These are phyloP conservation scores for Piloderma croceum DNA, from an alignment of 768 basidiomycete genomes.

Conservation along the genomic window DNA sequence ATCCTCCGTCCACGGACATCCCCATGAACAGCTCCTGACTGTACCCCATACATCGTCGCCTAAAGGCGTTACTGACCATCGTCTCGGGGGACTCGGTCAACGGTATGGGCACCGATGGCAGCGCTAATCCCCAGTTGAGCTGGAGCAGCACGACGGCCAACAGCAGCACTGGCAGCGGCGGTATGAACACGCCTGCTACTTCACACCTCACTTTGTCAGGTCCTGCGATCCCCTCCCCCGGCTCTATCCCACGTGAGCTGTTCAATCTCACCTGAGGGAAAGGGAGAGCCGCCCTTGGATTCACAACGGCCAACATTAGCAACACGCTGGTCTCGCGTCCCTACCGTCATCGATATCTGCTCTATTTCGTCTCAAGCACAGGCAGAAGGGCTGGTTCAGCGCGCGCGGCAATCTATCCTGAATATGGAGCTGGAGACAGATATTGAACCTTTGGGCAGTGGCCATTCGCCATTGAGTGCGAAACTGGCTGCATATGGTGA, in stretches of 20 bases:
- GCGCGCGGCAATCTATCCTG: conserved; percentile 65
- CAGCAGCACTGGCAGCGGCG: conserved; percentile 33
- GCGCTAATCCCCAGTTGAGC: conserved; percentile 40
- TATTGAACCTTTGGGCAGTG: conserved; percentile 30
- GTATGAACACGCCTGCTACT: conserved; percentile 27
- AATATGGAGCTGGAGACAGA: conserved; percentile 44
- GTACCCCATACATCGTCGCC: conserved; percentile 20
- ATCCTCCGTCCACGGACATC: conserved; percentile 43
- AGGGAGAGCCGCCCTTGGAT: too few relatives aligned
- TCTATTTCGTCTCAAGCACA: conserved; percentile 76
- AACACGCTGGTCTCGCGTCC: conserved; percentile 34
- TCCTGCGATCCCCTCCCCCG: too few relatives aligned
- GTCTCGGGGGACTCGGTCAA: conserved; percentile 66
- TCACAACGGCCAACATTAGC: conserved; percentile 3
- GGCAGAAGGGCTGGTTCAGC: conserved; percentile 76
- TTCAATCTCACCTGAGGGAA: too few relatives aligned
- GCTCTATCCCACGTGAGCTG: too few relatives aligned
- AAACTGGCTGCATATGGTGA: conserved; percentile 88
- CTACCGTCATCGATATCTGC: conserved; percentile 55
- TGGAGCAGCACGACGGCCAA: conserved; percentile 39
- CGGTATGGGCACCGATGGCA: conserved; percentile 52
- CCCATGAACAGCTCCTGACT: conserved; percentile 19
- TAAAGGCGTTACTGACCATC: conserved; percentile 43
- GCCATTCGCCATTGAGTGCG: conserved; percentile 68
- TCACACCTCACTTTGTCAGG: neutral